Conservation (phyloP, 176 grass and related monocot genomes). For the Eragrostis curvula region DNA sequence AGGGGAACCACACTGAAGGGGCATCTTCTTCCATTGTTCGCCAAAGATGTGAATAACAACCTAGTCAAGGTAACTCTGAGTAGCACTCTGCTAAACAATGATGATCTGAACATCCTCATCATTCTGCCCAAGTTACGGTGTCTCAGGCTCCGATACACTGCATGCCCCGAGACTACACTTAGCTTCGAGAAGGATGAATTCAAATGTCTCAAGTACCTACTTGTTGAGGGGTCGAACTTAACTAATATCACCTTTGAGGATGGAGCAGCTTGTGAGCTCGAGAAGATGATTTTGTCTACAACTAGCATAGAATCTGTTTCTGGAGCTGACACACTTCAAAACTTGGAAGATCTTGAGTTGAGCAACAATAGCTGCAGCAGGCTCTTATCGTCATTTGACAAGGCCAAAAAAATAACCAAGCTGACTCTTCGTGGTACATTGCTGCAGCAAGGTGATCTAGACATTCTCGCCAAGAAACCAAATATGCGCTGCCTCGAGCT, state of each 20-base stretch:
- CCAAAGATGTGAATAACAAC: accelerated
- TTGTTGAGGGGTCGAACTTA: constrained; percentile 2
- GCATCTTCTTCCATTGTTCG: background rate
- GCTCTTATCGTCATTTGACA: background rate
- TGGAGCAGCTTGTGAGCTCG: background rate
- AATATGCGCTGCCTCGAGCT: background rate
- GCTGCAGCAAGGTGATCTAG: background rate
- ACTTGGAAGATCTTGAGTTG: background rate
- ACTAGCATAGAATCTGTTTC: background rate
- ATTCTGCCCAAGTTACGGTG: background rate
- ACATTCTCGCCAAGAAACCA: background rate
- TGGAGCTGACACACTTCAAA: background rate
- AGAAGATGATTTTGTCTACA: background rate
- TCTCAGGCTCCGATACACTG: background rate
- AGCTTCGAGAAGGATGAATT: constrained; percentile 2
- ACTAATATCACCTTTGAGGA: background rate
- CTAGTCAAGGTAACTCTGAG: constrained; percentile 43
- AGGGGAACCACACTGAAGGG: background rate
- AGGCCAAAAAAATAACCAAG: background rate
- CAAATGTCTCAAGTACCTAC: background rate
- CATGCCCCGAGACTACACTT: background rate
- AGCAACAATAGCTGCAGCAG: background rate
- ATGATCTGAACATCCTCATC: background rate
- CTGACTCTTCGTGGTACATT: background rate
- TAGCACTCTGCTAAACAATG: background rate